Conservation (phyloP, 108 stramenopile genomes). For the Discostella stelligeroides region DNA sequence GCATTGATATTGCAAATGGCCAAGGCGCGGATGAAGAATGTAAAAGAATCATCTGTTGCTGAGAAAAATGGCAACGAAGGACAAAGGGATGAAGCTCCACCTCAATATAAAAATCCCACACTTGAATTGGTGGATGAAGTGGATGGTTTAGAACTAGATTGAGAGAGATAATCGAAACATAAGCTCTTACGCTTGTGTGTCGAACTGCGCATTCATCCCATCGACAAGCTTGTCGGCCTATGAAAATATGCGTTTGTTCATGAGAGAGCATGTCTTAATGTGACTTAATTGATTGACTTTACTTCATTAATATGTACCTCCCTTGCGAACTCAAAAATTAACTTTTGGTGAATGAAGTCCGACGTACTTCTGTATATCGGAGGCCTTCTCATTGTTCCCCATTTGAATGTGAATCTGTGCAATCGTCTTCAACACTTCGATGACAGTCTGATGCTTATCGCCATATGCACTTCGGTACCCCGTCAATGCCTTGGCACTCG, state of each 20-base stretch:
- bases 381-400: slow-evolving; percentile 45
- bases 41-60: slow-evolving; percentile 25
- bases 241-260: neutral
- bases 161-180: neutral
- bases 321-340: too few species aligned
- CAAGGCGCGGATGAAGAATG: slow-evolving; percentile 81
- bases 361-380: slow-evolving; percentile 43
- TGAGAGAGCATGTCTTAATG: neutral
- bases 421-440: slow-evolving; percentile 35
- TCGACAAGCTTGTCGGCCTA: too few species aligned
- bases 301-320: too few species aligned
- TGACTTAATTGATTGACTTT: neutral
- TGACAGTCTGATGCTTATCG: slow-evolving; percentile 41
- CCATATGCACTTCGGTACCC: slow-evolving; percentile 46
- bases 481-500: slow-evolving; percentile 47
- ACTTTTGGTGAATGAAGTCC: slow-evolving; percentile 21
- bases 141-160: slow-evolving; percentile 46
- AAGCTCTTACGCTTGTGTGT: too few species aligned
- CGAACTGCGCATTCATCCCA: neutral
- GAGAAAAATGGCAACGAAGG: slow-evolving; percentile 26
- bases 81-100: neutral
- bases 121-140: slow-evolving; percentile 26
- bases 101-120: slow-evolving; percentile 9
- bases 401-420: slow-evolving; percentile 35
- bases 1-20: slow-evolving; percentile 90